Evolutionary conservation across 2,329 filamentous ascomycete genomes (phyloP).

Genomic region (Calonectria hawksworthii): DNA sequence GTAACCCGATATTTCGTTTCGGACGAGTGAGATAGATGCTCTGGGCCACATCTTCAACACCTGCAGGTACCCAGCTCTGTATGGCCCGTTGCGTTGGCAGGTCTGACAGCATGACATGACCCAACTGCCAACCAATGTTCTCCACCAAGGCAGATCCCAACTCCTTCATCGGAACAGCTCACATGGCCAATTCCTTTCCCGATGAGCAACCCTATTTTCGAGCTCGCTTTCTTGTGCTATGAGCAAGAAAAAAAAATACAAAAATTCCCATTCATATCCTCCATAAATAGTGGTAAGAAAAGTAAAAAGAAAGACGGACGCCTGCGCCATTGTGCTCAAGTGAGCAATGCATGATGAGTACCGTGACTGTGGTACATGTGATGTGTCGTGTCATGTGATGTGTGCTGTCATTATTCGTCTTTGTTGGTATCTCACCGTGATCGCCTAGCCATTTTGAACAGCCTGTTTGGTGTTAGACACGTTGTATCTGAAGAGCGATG

Average conservation of each 20-base stretch:
- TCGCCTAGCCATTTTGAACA: constrained; percentile 35
- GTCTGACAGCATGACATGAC: background rate
- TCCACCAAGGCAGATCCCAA: background rate
- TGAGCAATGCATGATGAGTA: constrained; percentile 16
- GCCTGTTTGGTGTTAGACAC: constrained; percentile 35
- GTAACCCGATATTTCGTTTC: background rate
- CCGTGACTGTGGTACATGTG: background rate
- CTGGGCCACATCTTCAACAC: background rate
- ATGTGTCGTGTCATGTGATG: constrained; percentile 6
- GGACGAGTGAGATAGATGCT: background rate
- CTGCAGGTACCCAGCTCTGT: constrained; percentile 1
- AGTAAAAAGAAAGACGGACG: background rate
- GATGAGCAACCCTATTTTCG: background rate
- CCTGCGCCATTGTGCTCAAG: constrained; percentile 17
- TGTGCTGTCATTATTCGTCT: constrained; percentile 22
- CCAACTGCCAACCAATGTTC: background rate
- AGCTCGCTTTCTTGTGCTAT: background rate
- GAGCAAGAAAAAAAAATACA: background rate
- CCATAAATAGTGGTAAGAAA: background rate
- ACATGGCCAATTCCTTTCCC: background rate
- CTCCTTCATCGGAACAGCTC: background rate
- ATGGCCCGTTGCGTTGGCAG: background rate
- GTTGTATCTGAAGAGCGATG: background rate
- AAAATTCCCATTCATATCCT: background rate
- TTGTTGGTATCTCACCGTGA: background rate